Evolutionary conservation across 2,329 filamentous ascomycete species (phyloP), one percentile per base, ranked within the genome.

Genomic region (Botrytis deweyae): DNA sequence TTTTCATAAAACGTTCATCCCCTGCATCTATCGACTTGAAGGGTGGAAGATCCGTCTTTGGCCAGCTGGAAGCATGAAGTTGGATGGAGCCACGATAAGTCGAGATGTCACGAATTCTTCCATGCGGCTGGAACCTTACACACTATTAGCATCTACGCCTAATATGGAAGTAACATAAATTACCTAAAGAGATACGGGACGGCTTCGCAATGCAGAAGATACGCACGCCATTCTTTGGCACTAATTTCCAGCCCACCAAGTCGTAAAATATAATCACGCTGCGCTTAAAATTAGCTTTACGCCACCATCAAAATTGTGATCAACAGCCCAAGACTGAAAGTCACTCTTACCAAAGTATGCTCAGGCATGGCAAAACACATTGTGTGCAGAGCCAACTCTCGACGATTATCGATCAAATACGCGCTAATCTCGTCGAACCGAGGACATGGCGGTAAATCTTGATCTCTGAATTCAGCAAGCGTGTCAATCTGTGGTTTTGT

Each of bases 331-430:
- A 40, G 16, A 52, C 25, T 25, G 16, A 18, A 12, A 25, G 40
- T 8, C 29, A 14, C 20, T 55, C 63, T 33, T 58, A 75, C 72
- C 67, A 76, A 52, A 1, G 67, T 73, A 70, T 75, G 64, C 46
- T 75, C 75, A 8, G 75, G 65, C 66, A 75, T 75, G 5, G 22
- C 33, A 16, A 72, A 74, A 67, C 63, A 49, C 75, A 76, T 75
- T 33, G 72, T 72, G 46, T 76, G 68, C 25, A 76, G 36, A 3
- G 75, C 74, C 29, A 76, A 67, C 33, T 65, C 14, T 36, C 72
- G 63, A 7, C 65, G 61, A 40, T 72, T 68, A 5, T 42, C 33
- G 10, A 76, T 44, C 2, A 76, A 59, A 42, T 75, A 75, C 10
- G 42, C 44, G 36, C 33, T 36, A 38, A 73, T 74, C 18, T 75